Base-by-base conservation (phyloP, 2,329 filamentous ascomycete genomes). In the Lecanosticta acicola region DNA sequence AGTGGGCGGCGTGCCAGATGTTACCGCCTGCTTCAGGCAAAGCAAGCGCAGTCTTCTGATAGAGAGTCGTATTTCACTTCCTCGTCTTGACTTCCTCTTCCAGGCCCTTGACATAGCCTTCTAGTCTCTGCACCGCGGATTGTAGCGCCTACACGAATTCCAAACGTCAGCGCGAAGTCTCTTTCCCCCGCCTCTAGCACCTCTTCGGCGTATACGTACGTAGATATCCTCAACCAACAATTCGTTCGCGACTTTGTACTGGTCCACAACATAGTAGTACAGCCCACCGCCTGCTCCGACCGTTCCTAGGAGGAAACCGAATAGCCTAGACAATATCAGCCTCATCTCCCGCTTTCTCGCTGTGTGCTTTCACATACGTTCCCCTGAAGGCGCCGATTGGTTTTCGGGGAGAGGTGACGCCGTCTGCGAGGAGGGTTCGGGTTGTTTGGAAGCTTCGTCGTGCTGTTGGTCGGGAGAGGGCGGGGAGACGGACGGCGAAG, bases 211-310 rank as follows among this genome's bases (percentile, higher is more conserved):
- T 43, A 35, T 45, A 84, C 87, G 69, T 79, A 96, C 91, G 71
- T 91, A 91, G 67, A 97, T 95, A 70, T 97, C 91, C 71, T 95
- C 89, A 50, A 84, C 91, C 70, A 97, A 74, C 63, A 96, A 78
- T 71, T 94, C 87, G 73, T 96, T 97, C 58, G 88, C 87, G 35
- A 89, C 77, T 72, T 89, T 88, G 75, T 96, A 97, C 69, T 97
- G 90, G 66, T 91, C 82, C 59, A 97, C 73, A 56, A 95, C 80
- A 68, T 97, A 97, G 68, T 87, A 89, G 73, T 96, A 97, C 59
- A 94, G 85, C 48, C 81, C 84, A 42, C 78, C 79, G 60, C 88
- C 89, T 36, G 90, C 83, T 42, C 88, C 74, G 38, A 85, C 83
- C 52, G 85, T 83, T 56, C 91, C 91, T 54, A 93, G 76, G 41